A percentile compares a stretch with the other conserved stretches of the same genome.
Conservation (phyloP, 2,329 filamentous ascomycete genomes). For the Dryadomyces sulphureus region DNA sequence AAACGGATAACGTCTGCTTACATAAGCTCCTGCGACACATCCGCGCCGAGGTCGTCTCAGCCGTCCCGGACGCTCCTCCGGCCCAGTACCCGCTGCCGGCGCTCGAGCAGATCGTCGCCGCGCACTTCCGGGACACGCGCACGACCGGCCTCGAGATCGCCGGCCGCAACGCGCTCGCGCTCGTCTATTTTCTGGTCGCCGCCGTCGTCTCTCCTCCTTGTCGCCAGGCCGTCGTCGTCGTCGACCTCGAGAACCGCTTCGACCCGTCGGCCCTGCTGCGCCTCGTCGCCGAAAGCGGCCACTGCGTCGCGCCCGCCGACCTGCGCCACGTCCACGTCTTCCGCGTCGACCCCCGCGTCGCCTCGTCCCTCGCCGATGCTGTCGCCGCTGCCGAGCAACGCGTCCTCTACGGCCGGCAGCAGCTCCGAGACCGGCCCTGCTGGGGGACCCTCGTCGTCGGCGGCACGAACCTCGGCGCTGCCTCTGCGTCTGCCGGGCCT, state of each 20-base stretch:
- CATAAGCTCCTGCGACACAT: slow-evolving; percentile 6
- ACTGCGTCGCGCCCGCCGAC: slow-evolving; percentile 15
- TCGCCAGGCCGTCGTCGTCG: slow-evolving; percentile 32
- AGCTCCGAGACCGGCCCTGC: slow-evolving; percentile 32
- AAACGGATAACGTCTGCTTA: not conserved
- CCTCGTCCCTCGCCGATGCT: slow-evolving; percentile 13
- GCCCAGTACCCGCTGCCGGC: slow-evolving; percentile 25
- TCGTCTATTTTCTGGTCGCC: slow-evolving; percentile 41
- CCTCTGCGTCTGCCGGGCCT: slow-evolving; percentile 15
- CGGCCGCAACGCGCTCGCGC: slow-evolving; percentile 32
- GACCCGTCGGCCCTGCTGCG: slow-evolving; percentile 32
- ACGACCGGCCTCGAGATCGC: slow-evolving; percentile 31
- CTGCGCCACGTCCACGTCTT: slow-evolving; percentile 37
- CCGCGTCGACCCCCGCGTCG: slow-evolving; percentile 19
- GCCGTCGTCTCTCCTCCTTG: slow-evolving; percentile 33
- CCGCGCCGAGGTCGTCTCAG: slow-evolving; percentile 1
- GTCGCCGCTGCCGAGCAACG: slow-evolving; percentile 27
- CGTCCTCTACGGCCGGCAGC: slow-evolving; percentile 34
- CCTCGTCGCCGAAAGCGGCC: not conserved
- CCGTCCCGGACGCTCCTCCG: too few relatives aligned
- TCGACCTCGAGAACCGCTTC: slow-evolving; percentile 42
- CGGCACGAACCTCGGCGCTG: slow-evolving; percentile 11
- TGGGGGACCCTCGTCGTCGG: slow-evolving; percentile 45
- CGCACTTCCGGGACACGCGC: slow-evolving; percentile 33
- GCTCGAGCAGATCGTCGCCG: slow-evolving; percentile 30